Conservation (phyloP, 2,329 filamentous ascomycete species). For the Fusarium pseudonygamai region DNA sequence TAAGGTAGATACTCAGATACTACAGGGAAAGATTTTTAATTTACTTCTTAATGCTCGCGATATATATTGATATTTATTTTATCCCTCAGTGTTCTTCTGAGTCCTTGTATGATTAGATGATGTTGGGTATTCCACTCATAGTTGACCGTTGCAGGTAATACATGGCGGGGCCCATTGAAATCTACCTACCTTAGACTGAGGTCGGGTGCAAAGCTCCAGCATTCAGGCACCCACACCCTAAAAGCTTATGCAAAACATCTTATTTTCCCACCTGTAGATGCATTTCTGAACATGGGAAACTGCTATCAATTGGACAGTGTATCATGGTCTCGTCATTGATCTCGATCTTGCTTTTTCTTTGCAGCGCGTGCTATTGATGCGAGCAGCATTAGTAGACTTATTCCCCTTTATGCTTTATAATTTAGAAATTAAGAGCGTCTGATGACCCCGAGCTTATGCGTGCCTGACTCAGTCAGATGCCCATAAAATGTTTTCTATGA, state of each 20-base stretch:
- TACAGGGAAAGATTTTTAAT: neutral
- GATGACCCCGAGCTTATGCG: neutral
- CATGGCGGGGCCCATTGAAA: neutral
- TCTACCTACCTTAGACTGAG: neutral
- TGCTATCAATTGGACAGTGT: neutral
- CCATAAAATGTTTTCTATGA: neutral
- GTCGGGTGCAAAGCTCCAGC: neutral
- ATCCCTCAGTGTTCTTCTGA: neutral
- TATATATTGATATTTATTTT: neutral
- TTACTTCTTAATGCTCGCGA: too few relatives aligned
- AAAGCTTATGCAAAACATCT: neutral
- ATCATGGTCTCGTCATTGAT: neutral
- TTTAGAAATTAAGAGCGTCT: neutral
- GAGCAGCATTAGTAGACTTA: too few relatives aligned
- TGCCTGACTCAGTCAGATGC: constrained; percentile 4
- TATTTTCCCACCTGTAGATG: neutral
- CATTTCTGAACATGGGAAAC: neutral
- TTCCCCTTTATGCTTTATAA: neutral
- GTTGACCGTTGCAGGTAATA: neutral
- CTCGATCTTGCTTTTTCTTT: neutral
- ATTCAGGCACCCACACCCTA: neutral
- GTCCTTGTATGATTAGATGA: too few relatives aligned
- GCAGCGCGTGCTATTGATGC: neutral
- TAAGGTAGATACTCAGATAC: neutral
- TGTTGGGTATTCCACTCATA: neutral